phyloP scores from a whole-genome alignment of 495 filamentous ascomycete species.

The Tuber calosporum region DNA sequence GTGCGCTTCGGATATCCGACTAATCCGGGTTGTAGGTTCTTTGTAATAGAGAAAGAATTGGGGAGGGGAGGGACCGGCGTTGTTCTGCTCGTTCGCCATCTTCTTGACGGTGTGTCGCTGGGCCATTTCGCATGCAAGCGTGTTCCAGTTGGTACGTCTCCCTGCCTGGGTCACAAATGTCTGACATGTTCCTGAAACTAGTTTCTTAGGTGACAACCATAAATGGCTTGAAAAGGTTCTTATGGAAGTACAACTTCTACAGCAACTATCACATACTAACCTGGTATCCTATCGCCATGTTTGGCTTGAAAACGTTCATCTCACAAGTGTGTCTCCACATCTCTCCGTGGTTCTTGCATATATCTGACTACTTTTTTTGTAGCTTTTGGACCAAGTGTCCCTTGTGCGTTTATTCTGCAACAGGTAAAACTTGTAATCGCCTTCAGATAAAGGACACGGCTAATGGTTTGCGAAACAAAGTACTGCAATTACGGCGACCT shows the following conservation, averaged over 20 bases:
- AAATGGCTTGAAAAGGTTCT: conserved; percentile 92
- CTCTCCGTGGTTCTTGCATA: neutral
- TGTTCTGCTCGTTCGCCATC: conserved; percentile 80
- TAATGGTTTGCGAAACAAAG: conserved; percentile 20
- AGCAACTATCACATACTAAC: conserved; percentile 85
- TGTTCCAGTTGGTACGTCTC: conserved; percentile 63
- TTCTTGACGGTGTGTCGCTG: conserved; percentile 77
- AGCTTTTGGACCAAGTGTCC: conserved; percentile 79
- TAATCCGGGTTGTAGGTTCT: conserved; percentile 51
- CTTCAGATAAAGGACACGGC: neutral
- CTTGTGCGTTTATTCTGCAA: conserved; percentile 93
- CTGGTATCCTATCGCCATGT: conserved; percentile 96
- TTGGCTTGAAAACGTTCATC: conserved; percentile 84
- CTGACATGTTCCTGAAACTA: conserved; percentile 4
- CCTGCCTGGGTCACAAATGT: neutral
- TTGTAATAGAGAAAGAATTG: conserved; percentile 75
- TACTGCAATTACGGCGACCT: conserved; percentile 96
- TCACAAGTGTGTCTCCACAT: conserved; percentile 49
- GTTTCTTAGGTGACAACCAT: conserved; percentile 65
- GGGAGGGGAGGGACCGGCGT: conserved; percentile 91
- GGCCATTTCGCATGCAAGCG: conserved; percentile 95
- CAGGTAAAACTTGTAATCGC: conserved; percentile 46
- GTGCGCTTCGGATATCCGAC: neutral
- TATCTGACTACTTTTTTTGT: conserved; percentile 10
- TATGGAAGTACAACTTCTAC: conserved; percentile 83